phyloP scores from a whole-genome alignment of 768 basidiomycete genomes.

The Macrolepiota fuliginosa region DNA sequence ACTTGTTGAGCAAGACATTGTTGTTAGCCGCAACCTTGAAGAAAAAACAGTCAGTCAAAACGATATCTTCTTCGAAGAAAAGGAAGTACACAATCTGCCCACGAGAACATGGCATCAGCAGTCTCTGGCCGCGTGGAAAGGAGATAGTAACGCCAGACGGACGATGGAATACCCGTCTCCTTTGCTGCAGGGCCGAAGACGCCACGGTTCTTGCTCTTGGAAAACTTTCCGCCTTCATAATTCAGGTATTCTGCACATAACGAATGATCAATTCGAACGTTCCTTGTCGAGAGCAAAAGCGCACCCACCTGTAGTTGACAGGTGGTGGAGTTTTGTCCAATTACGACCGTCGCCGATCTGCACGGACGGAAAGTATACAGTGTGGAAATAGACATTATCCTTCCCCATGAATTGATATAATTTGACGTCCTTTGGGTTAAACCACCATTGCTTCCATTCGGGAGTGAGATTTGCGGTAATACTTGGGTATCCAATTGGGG shows the following conservation, averaged over 20 bases:
- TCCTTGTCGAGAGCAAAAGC: not conserved
- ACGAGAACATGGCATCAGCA: constrained; percentile 94
- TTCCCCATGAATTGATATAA: constrained; percentile 99
- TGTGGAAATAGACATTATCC: constrained; percentile 99
- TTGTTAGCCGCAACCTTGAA: constrained; percentile 86
- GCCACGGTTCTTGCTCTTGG: constrained; percentile 93
- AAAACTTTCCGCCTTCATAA: constrained; percentile 98
- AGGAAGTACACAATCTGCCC: constrained; percentile 82
- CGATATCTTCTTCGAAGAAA: not conserved
- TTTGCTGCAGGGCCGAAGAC: constrained; percentile 95
- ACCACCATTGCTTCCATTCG: constrained; percentile 98
- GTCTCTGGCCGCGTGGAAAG: constrained; percentile 92
- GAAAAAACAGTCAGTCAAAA: constrained; percentile 7
- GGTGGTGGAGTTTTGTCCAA: constrained; percentile 93
- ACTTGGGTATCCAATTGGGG: constrained; percentile 94
- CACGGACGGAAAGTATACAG: constrained; percentile 90
- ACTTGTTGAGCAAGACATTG: constrained; percentile 93
- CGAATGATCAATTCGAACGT: constrained; percentile 1
- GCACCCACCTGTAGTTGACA: constrained; percentile 86
- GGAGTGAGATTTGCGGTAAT: constrained; percentile 94
- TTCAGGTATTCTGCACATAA: constrained; percentile 80
- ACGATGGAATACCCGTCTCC: constrained; percentile 89
- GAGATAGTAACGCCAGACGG: constrained; percentile 97
- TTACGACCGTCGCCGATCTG: constrained; percentile 84
- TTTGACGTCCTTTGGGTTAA: constrained; percentile 82